These are phyloP conservation scores for Immersiella caudata DNA, from an alignment of 495 filamentous ascomycete genomes.

Conservation along the genomic window DNA sequence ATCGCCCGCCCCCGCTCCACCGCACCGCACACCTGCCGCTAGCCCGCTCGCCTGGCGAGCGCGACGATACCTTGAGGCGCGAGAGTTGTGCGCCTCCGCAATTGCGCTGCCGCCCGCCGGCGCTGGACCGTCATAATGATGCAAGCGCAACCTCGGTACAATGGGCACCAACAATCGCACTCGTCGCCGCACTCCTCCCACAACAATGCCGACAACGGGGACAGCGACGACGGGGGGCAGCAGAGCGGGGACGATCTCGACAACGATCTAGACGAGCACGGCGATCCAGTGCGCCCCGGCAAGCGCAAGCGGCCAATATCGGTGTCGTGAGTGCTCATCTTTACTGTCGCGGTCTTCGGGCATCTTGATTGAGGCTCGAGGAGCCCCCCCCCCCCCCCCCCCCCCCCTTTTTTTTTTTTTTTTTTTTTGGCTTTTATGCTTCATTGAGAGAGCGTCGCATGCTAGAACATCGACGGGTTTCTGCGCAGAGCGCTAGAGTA, in stretches of 20 bases:
- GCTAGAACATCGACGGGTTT: neutral
- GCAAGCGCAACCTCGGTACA: slow-evolving; percentile 33
- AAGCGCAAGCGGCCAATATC: slow-evolving; percentile 62
- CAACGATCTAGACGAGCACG: slow-evolving; percentile 43
- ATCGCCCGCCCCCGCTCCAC: neutral
- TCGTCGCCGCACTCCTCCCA: slow-evolving; percentile 24
- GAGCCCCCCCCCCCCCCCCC: no score
- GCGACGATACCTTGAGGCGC: slow-evolving; percentile 1
- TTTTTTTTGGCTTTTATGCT: no score
- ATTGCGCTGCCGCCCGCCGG: slow-evolving; percentile 9
- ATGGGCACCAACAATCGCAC: slow-evolving; percentile 28
- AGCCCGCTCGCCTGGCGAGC: neutral
- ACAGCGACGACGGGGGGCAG: slow-evolving; percentile 38
- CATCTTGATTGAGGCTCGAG: no score
- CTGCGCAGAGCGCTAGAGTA: neutral
- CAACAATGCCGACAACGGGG: slow-evolving; percentile 25
- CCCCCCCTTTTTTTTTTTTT: no score
- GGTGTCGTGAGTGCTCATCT: slow-evolving; percentile 51
- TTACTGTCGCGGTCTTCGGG: neutral
- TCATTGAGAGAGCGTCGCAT: neutral
- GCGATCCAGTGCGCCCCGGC: slow-evolving; percentile 45
- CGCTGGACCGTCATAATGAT: slow-evolving; percentile 27
- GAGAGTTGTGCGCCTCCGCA: neutral
- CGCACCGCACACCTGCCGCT: neutral
- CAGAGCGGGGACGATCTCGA: slow-evolving; percentile 46